Conservation (phyloP, 2,329 filamentous ascomycete genomes). For the Hypomyces perniciosus region DNA sequence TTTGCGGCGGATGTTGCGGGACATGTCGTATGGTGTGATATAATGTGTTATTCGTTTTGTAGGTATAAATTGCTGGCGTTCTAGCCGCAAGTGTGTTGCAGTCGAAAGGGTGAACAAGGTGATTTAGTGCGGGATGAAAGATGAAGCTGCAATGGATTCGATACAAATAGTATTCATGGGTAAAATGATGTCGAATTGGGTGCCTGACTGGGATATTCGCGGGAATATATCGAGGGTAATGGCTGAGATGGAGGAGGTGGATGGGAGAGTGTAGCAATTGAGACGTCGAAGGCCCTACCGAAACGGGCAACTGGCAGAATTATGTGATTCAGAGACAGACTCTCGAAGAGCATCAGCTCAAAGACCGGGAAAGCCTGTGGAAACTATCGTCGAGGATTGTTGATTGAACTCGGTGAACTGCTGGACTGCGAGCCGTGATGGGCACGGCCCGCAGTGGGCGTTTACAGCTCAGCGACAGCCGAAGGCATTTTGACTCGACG, state of each 20-base stretch:
- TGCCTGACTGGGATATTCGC: not conserved
- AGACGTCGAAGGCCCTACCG: slow-evolving; percentile 20
- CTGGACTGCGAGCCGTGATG: slow-evolving; percentile 68
- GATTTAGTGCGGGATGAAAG: not conserved
- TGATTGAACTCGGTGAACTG: slow-evolving; percentile 70
- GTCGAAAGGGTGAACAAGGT: not conserved
- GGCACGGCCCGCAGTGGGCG: slow-evolving; percentile 66
- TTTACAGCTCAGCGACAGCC: slow-evolving; percentile 90
- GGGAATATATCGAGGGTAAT: too few species aligned
- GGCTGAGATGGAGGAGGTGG: not conserved
- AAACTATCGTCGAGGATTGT: slow-evolving; percentile 57
- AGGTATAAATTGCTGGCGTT: slow-evolving; percentile 3
- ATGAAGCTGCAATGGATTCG: not conserved
- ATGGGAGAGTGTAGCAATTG: slow-evolving; percentile 6
- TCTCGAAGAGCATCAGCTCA: slow-evolving; percentile 31
- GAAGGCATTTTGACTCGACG: slow-evolving; percentile 67
- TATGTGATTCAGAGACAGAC: slow-evolving; percentile 33
- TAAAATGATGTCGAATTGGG: not conserved
- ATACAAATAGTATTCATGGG: not conserved
- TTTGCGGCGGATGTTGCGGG: slow-evolving; percentile 48
- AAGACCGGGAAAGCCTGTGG: slow-evolving; percentile 48
- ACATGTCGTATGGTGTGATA: slow-evolving; percentile 32
- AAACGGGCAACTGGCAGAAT: slow-evolving; percentile 26
- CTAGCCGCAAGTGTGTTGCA: not conserved
- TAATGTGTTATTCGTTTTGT: not conserved